A percentile compares a stretch with the other conserved stretches of the same genome.
These are phyloP conservation scores for Tetraselmis striata DNA, from an alignment of 139 green algal species.

Conservation along the genomic window DNA sequence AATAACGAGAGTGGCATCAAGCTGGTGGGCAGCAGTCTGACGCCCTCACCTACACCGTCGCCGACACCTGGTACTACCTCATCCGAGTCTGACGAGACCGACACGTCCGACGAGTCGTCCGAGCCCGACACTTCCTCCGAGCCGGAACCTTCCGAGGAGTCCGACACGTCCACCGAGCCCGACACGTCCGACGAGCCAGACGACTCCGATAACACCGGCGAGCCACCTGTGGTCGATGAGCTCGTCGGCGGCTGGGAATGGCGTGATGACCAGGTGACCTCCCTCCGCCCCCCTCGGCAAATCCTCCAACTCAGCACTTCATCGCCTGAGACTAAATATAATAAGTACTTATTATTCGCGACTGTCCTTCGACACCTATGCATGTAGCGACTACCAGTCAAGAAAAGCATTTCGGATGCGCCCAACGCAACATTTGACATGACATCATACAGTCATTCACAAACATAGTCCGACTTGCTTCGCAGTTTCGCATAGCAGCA, in stretches of 20 bases:
- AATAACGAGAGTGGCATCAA: neutral
- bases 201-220: neutral
- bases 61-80: too few relatives aligned
- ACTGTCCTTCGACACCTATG: neutral
- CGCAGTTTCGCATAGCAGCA: too few relatives aligned
- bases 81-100: too few relatives aligned
- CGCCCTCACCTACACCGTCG: neutral
- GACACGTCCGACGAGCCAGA: neutral
- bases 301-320: too few relatives aligned
- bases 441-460: too few relatives aligned
- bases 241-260: neutral
- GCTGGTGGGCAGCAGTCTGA: neutral
- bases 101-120: too few relatives aligned
- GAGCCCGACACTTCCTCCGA: neutral
- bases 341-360: neutral
- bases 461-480: too few relatives aligned
- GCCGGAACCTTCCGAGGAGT: neutral
- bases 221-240: neutral
- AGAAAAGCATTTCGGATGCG: too few relatives aligned
- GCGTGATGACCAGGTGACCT: neutral
- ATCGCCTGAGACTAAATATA: neutral
- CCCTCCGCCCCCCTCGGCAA: neutral
- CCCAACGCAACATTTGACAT: too few relatives aligned
- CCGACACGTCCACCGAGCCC: neutral
- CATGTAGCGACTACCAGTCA: neutral